These are phyloP conservation scores for Agrostemma githago DNA, from an alignment of 148 eudicot species.

Conservation along the genomic window DNA sequence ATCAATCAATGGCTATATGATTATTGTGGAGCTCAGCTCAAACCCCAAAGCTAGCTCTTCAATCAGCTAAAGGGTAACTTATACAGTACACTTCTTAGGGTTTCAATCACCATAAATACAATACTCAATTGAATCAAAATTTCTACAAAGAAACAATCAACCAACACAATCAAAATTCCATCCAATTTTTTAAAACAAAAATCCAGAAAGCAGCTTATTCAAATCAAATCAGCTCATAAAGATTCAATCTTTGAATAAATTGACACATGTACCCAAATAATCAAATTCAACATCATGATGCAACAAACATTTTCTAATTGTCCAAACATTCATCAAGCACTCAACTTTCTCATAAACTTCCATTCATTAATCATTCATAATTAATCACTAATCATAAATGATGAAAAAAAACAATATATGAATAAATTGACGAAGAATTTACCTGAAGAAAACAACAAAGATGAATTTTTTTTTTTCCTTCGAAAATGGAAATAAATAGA, in stretches of 20 bases:
- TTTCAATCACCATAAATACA: background rate
- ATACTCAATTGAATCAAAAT: background rate
- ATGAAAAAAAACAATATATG: background rate
- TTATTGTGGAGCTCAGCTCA: background rate
- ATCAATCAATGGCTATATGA: constrained; percentile 10
- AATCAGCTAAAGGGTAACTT: background rate
- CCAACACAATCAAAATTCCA: background rate
- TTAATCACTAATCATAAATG: constrained; percentile 4
- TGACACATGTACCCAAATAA: background rate
- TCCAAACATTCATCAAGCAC: background rate
- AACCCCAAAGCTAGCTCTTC: background rate
- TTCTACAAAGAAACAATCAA: background rate
- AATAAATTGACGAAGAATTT: constrained; percentile 4
- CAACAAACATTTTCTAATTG: background rate
- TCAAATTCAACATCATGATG: background rate
- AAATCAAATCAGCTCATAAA: constrained; percentile 17
- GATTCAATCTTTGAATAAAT: constrained; percentile 3
- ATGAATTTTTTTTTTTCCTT: background rate
- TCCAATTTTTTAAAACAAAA: background rate
- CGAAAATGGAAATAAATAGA: background rate
- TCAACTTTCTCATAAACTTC: background rate
- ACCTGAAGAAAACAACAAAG: constrained; percentile 24
- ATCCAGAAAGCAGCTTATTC: background rate
- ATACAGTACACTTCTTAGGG: background rate
- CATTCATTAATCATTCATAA: background rate